Evolutionary conservation across 805 yeast species (phyloP), one percentile per base, ranked within the genome.

Genomic region (Candida boleticola): DNA sequence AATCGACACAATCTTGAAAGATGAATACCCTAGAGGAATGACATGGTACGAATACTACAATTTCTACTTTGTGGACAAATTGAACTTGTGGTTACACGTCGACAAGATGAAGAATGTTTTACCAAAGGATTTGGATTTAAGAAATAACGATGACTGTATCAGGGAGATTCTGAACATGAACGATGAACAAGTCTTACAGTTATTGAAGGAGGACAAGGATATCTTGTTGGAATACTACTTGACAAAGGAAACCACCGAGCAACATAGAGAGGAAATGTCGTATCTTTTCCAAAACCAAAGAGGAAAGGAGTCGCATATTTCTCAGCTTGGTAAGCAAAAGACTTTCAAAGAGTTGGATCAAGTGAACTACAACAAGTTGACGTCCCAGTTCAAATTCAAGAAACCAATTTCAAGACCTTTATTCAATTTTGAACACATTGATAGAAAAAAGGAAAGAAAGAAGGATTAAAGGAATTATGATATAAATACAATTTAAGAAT

Each of bases 381-480:
- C 54, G 9, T 45, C 51, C 1, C 35, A 46, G 27, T 49, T 57
- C 43, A 49, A 51, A 37, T 56, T 58, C 43, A 53, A 49, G 43
- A 51, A 44, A 19, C 64, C 64, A 19, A 48, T 56, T 30, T 47
- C 58, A 44, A 42, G 61, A 33, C 54, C 64, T 6, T 45, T 59
- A 23, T 59, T 55, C 43, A 55, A 55, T 36, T 59, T 55, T 42
- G 64, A 59, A 42, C 43, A 45, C 36, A 54, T 59, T 25, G 63
- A 58, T 37, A 43, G 44, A 36, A 47, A 46, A 27, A 45, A 44
- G 40, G 48, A 40, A 17, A 13, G 19, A 34, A 21, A 23, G 26
- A n/a, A n/a, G n/a, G n/a, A n/a, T n/a, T n/a, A n/a, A n/a, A n/a
- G n/a, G n/a, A 30, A 27, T n/a, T 34, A 11, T 14, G 16, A 23